These are phyloP conservation scores for Neocallimastix lanati DNA, from an alignment of 192 early-diverging fungal genomes.

Conservation along the genomic window DNA sequence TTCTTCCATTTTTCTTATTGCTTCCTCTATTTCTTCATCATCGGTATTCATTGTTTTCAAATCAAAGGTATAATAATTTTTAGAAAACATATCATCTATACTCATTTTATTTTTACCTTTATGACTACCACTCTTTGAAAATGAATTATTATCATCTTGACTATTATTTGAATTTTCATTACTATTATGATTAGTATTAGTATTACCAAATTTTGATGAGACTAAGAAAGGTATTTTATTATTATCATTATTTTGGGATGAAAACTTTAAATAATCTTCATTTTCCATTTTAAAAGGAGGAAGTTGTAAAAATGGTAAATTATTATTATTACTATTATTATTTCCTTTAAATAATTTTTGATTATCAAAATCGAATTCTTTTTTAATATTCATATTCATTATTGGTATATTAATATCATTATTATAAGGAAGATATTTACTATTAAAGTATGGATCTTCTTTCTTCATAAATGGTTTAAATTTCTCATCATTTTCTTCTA, in stretches of 20 bases:
- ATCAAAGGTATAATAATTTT: neutral
- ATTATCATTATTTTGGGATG: neutral
- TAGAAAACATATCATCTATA: neutral
- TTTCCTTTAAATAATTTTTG: neutral
- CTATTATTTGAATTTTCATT: neutral
- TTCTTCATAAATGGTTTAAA: neutral
- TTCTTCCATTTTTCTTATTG: neutral
- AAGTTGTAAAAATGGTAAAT: neutral
- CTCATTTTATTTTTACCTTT: neutral
- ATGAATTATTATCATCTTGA: neutral
- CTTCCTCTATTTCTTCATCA: neutral
- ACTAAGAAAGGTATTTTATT: too few relatives aligned
- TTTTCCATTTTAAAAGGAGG: neutral
- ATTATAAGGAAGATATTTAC: neutral
- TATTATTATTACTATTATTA: too few relatives aligned
- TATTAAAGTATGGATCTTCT: neutral
- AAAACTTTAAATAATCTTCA: neutral
- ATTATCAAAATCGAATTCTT: neutral
- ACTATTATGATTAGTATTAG: too few relatives aligned
- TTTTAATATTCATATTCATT: neutral
- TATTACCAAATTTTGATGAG: too few relatives aligned
- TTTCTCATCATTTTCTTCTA: neutral
- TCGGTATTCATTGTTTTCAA: neutral
- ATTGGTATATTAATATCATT: neutral
- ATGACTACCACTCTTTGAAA: neutral